A percentile compares a stretch with the other conserved stretches of the same genome.
Conservation (phyloP, 225 moss, liverwort and hornwort genomes). For the Neckera pumila region DNA sequence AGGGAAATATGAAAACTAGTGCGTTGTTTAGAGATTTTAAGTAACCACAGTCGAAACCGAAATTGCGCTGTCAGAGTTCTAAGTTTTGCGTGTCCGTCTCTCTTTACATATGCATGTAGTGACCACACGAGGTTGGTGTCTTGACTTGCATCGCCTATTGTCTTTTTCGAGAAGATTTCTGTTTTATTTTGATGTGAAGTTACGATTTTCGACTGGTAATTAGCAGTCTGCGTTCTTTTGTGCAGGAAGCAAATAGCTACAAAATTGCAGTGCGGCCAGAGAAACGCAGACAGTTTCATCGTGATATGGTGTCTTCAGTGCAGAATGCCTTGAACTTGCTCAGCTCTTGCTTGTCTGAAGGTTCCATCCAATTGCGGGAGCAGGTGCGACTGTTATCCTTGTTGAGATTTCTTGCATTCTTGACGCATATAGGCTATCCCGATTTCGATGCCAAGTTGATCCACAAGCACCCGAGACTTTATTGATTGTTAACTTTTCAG, state of each 20-base stretch:
- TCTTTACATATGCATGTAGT: not conserved
- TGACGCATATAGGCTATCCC: not conserved
- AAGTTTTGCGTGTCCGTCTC: not conserved
- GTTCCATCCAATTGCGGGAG: conserved; percentile 58
- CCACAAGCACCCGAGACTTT: not conserved
- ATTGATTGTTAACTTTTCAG: not conserved
- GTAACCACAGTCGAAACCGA: not conserved
- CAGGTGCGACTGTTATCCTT: conserved; percentile 44
- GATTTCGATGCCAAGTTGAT: not conserved
- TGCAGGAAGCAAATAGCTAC: conserved; percentile 84
- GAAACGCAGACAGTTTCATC: conserved; percentile 83
- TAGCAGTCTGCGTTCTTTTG: not conserved
- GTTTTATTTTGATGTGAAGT: not conserved
- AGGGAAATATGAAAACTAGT: not conserved
- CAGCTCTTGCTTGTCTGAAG: conserved; percentile 66
- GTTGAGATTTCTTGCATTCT: not conserved
- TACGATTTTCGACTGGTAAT: not conserved
- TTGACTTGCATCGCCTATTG: not conserved
- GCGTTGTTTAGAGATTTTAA: not conserved
- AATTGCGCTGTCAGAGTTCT: not conserved
- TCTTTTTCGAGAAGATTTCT: not conserved
- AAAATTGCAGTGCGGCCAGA: conserved; percentile 94
- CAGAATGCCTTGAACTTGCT: conserved; percentile 74
- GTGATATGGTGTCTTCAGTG: conserved; percentile 78
- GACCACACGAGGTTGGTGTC: not conserved